Base-by-base conservation (phyloP, 805 yeast genomes). In the Saccharomycopsis guyanensis region DNA sequence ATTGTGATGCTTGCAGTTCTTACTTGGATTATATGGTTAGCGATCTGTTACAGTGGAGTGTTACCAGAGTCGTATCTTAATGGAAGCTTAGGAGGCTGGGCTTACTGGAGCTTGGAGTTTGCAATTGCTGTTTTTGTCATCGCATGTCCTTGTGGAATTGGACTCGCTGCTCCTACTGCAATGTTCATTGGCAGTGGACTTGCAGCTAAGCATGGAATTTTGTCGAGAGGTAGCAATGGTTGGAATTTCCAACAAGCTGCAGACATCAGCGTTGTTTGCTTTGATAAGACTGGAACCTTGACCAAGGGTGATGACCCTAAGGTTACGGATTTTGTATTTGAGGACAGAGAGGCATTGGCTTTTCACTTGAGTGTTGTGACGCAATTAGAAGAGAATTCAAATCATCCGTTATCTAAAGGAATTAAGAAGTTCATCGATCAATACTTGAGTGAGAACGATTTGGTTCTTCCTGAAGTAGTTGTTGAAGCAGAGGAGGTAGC, bases 71-170 rank as follows among this genome's bases (percentile, higher is more conserved):
- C 55, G 3, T 82, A 82, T 52, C 64, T 81, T 38, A 85, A 81
- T 56, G 72, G 73, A 45, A 83, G 79, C 48, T 66, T 77, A 42
- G 86, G 86, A 13, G 86, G 87, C 0, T 82, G 89, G 87, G 66
- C 73, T 0, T 73, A 82, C 10, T 84, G 91, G 88, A 79, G 89
- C 0, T 66, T 84, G 46, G 80, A 82, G 54, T 84, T 84, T 62
- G 76, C 88, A 1, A 80, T 84, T 53, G 76, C 89, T 0, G 91
- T 85, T 1, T 82, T 84, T 63, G 91, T 84, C 1, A 76, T 84
- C 42, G 91, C 91, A 0, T 84, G 94, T 58, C 94, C 94, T 1
- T 84, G 93, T 66, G 94, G 91, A 1, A 75, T 84, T 54, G 93
- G 91, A 1, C 66, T 84, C 19, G 93, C 93, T 20, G 93, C 91